phyloP scores from a whole-genome alignment of 2,329 filamentous ascomycete species.

The Fusarium luffae region DNA sequence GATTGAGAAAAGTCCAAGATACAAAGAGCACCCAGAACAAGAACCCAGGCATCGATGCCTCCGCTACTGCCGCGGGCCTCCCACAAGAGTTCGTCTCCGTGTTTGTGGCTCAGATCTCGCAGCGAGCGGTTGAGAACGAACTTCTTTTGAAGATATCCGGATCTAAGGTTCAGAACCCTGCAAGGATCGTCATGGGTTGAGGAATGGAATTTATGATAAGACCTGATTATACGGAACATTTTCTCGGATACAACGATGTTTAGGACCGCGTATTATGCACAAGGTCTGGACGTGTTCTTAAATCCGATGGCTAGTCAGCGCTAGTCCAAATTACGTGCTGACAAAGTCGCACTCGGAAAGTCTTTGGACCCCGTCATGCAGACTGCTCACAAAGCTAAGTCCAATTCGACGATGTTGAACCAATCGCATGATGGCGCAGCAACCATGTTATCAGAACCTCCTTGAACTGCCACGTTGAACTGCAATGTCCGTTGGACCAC shows the following conservation, averaged over 20 bases:
- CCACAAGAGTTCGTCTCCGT: no score
- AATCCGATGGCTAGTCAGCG: neutral
- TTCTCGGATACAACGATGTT: neutral
- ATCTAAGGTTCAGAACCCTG: neutral
- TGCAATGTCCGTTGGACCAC: neutral
- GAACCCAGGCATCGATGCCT: no score
- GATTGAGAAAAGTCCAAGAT: no score
- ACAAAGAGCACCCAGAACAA: no score
- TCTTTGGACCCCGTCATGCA: neutral
- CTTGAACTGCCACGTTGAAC: neutral
- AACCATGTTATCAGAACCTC: neutral
- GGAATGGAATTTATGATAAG: accelerated
- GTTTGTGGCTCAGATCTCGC: neutral
- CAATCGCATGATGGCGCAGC: neutral
- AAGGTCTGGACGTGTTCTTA: neutral
- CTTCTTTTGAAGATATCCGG: neutral
- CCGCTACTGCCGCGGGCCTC: no score
- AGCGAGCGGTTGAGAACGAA: neutral
- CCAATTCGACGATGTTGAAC: neutral
- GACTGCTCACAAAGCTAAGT: neutral
- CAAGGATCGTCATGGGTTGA: neutral
- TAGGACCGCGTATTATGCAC: neutral
- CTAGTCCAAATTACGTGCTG: neutral
- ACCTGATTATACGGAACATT: no score
- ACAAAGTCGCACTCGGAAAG: neutral